Percentiles rank a stretch among this genome's conserved stretches.
phyloP scores from a whole-genome alignment of 1,284 basidiomycete species.

The Cronartium quercuum region DNA sequence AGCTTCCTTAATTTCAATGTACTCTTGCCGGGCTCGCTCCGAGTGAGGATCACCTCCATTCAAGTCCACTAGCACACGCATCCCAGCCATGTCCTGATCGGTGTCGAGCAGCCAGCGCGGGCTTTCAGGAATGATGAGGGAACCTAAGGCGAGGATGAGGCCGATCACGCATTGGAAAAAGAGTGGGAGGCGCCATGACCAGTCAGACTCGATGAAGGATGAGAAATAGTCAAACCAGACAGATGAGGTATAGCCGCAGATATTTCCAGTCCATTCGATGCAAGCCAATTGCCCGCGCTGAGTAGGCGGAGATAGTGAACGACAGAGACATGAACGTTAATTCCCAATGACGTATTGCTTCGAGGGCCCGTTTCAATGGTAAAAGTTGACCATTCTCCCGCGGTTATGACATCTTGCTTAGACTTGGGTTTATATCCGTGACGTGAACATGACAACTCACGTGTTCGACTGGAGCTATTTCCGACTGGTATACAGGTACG shows the following conservation, averaged over 20 bases:
- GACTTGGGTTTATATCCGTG: not conserved
- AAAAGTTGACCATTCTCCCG: not conserved
- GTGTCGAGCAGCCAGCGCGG: constrained; percentile 92
- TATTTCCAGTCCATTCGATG: constrained; percentile 90
- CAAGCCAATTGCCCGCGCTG: constrained; percentile 84
- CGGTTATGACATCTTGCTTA: too few relatives aligned
- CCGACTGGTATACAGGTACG: constrained; percentile 95
- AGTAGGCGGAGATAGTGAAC: not conserved
- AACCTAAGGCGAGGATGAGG: constrained; percentile 69
- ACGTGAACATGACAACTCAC: constrained; percentile 53
- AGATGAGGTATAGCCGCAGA: constrained; percentile 86
- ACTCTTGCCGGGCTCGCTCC: constrained; percentile 71
- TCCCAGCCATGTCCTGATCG: constrained; percentile 75
- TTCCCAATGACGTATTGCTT: too few relatives aligned
- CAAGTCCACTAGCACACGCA: constrained; percentile 80
- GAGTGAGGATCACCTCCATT: constrained; percentile 75
- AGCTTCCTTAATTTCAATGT: constrained; percentile 83
- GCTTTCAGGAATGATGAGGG: constrained; percentile 83
- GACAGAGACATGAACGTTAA: not conserved
- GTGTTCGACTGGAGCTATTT: constrained; percentile 90
- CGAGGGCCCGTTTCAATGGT: not conserved
- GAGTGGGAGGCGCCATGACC: constrained; percentile 52
- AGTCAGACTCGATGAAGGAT: constrained; percentile 59
- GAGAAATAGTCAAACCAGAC: constrained; percentile 95
- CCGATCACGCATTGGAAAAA: constrained; percentile 64